These are phyloP conservation scores for Boletus rubropictus DNA, from an alignment of 768 basidiomycete species.

Conservation along the genomic window DNA sequence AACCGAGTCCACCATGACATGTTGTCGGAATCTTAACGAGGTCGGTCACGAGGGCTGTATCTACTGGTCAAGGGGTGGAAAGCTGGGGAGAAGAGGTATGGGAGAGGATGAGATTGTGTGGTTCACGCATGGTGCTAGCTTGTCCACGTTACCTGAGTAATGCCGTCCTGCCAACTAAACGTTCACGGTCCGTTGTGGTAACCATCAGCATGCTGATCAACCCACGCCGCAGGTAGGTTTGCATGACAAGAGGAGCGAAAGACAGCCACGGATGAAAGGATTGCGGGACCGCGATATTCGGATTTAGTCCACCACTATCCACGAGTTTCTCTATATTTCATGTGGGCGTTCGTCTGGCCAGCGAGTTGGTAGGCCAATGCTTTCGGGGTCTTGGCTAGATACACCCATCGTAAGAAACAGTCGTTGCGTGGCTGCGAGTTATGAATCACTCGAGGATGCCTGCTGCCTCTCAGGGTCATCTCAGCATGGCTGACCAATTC, in stretches of 20 bases:
- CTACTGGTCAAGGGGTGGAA: too few species aligned
- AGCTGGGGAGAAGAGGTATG: too few species aligned
- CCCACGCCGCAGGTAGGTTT: not conserved
- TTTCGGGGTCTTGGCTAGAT: not conserved
- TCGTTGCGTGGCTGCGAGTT: not conserved
- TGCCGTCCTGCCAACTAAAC: not conserved
- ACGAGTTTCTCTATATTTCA: not conserved
- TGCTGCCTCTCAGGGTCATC: not conserved
- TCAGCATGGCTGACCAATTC: not conserved
- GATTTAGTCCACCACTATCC: too few species aligned
- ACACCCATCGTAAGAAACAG: not conserved
- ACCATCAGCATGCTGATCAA: not conserved
- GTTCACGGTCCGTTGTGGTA: not conserved
- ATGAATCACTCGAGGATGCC: constrained; percentile 1
- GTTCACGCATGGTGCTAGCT: not conserved
- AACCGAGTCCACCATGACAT: not conserved
- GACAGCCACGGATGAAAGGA: too few species aligned
- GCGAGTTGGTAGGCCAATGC: not conserved
- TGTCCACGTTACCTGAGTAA: not conserved
- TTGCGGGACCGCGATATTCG: too few species aligned
- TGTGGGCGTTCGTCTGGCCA: too few species aligned
- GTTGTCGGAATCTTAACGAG: not conserved
- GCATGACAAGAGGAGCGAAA: not conserved
- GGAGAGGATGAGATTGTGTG: not conserved
- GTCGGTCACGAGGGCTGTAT: not conserved